Evolutionary conservation across 352 stramenopile genomes (phyloP).

Genomic region (Phytopythium kandeliae): DNA sequence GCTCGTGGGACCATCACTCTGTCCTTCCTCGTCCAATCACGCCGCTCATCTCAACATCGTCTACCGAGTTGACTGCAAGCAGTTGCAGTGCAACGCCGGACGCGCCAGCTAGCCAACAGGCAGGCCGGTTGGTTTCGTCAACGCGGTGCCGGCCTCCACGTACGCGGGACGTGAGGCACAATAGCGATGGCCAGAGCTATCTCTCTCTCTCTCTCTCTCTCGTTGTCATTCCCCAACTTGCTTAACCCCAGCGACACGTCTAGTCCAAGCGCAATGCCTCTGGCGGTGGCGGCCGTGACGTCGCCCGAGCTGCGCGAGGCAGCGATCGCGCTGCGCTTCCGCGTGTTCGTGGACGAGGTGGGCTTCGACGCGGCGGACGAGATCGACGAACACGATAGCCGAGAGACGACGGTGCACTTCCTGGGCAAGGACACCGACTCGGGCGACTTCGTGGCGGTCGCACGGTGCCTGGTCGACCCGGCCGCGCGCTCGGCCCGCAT

Average conservation of each 20-base stretch:
- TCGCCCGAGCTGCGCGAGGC: conserved; percentile 31
- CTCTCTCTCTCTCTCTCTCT: too few relatives aligned
- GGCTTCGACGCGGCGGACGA: conserved; percentile 31
- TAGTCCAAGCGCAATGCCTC: conserved; percentile 13
- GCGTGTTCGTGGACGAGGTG: conserved; percentile 54
- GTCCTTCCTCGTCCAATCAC: neutral
- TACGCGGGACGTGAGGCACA: too few relatives aligned
- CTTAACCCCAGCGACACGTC: neutral
- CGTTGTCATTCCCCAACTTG: neutral
- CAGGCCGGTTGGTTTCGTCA: too few relatives aligned
- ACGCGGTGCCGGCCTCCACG: too few relatives aligned
- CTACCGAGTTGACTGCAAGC: neutral
- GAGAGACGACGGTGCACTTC: conserved; percentile 42
- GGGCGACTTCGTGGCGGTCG: conserved; percentile 46
- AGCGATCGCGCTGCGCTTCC: conserved; percentile 33
- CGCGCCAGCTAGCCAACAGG: neutral
- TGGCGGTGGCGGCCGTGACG: conserved; percentile 32
- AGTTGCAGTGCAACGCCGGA: neutral
- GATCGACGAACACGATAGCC: conserved; percentile 38
- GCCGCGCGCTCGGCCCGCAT: conserved; percentile 35
- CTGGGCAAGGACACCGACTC: conserved; percentile 45
- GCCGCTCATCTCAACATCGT: neutral
- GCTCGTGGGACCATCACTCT: conserved; percentile 4
- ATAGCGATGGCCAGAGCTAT: too few relatives aligned
- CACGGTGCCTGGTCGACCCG: conserved; percentile 30